Evolutionary conservation across 345 rosid genomes (phyloP), one percentile per base, ranked within the genome.

Genomic region (Arabis hirsuta): DNA sequence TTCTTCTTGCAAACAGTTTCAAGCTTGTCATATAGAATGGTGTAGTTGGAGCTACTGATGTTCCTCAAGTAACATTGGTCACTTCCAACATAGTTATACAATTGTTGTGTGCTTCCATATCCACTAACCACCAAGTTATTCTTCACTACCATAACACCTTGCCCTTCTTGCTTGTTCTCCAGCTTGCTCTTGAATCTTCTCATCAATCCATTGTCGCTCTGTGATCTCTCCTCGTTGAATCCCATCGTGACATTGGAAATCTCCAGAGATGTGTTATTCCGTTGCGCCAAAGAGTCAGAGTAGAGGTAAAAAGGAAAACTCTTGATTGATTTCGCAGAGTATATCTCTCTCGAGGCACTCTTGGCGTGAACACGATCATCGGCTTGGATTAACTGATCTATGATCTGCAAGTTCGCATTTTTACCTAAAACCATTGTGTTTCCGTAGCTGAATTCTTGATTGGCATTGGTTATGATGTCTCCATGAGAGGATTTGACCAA

Each of bases 401-500:
- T 80, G 2, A 81, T 82, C 85, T 85, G 96, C 73, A 83, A 6
- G 67, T 72, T 74, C 55, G 82, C 90, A 13, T 79, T 73, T 36
- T 85, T 79, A 27, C 78, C 82, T 61, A 90, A 32, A 72, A 78
- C 76, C 89, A 93, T 93, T 2, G 11, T 62, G 80, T 89, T 93
- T 12, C 55, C 74, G 65, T 81, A 93, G 53, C 82, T 54, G 8
- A 90, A 82, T 4, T 77, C 71, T 67, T 93, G 97, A 62, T 45
- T 63, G 2, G 76, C 79, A 41, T 31, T 67, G 12, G 96, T 85
- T 9, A 83, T 77, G 74, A 93, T 80, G 3, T 78, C 80, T 5
- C 97, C 96, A 31, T 78, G 76, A 36, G 94, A 87, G 14, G 96
- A 87, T 50, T 83, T 74, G 8, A 93, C 88, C 87, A 87, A 84